Evolutionary conservation across 306 rosid genomes (phyloP), one percentile per base, ranked within the genome.

Genomic region (Mucuna pruriens): DNA sequence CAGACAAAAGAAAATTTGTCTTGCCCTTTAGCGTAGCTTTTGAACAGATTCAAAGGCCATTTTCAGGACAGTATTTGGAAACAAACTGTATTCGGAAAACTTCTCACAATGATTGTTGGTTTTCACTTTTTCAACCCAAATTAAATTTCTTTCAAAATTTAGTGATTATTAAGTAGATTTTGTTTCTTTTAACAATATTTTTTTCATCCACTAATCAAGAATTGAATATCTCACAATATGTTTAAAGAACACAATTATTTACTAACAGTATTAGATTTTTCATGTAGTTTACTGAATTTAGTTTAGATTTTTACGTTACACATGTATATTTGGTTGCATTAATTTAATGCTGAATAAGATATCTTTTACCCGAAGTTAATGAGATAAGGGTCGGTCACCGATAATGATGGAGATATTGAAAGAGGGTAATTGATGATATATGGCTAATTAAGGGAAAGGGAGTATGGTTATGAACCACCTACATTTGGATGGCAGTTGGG

Each of bases 31-130:
- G 26, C 17, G 8, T 49, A 36, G 52, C 78, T 33, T 54, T 74
- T 74, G 67, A 13, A 39, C 13, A 74, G 23, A 54, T 23, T 38
- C 52, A 74, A 74, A 23, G 51, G 78, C 39, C 78, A 74, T 12
- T 7, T 38, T 36, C 19, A 52, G 26, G 48, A 16, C 1, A 16
- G 12, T 42, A 67, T 26, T 63, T n/a, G n/a, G 67, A 36, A 12
- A 31, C 6, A 36, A 36, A 66, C 19, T 40, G n/a, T 36, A 20
- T 67, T 6, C 5, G 22, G 49, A 9, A 19, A 65, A 65, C 1
- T 9, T 65, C 4, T 34, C 3, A 36, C 71, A 38, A 33, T 64
- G 23, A 64, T 64, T 8, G 26, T n/a, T 44, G 57, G 22, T 44
- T 44, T 69, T 7, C 11, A 29, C n/a, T n/a, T n/a, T n/a, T n/a